phyloP scores from a whole-genome alignment of 129 eudicot genomes.

The Helianthus tuberosus region DNA sequence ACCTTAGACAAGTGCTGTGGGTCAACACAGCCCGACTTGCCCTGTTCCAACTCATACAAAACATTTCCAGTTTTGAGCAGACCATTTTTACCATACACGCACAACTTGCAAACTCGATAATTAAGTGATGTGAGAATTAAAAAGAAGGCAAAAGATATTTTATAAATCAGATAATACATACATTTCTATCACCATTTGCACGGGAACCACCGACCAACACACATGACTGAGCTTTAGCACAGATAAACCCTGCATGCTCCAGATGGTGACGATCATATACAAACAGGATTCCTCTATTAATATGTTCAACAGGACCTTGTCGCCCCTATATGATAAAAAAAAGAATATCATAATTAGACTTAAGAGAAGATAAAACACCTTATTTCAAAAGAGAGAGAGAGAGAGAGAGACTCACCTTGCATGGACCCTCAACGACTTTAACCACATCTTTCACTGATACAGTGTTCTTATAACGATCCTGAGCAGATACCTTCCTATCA shows the following conservation, averaged over 20 bases:
- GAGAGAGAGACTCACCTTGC: conserved; percentile 48
- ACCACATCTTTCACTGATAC: conserved; percentile 92
- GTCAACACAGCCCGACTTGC: neutral
- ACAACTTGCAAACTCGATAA: neutral
- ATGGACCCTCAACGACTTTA: conserved; percentile 88
- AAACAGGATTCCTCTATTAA: conserved; percentile 70
- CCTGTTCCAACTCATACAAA: neutral
- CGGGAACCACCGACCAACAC: conserved; percentile 85
- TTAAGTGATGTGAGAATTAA: neutral
- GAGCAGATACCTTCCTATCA: conserved; percentile 69
- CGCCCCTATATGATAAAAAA: conserved; percentile 59
- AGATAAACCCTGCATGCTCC: conserved; percentile 98
- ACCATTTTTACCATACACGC: neutral
- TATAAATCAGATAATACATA: conserved; percentile 34
- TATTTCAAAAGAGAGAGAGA: neutral
- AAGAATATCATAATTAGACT: neutral
- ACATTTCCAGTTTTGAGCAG: neutral
- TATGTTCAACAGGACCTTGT: conserved; percentile 96
- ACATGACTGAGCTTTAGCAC: conserved; percentile 92
- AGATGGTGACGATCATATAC: conserved; percentile 93
- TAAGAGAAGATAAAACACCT: neutral
- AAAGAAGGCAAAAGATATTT: neutral
- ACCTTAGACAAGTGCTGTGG: neutral
- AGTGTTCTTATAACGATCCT: conserved; percentile 66
- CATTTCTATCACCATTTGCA: conserved; percentile 76